Evolutionary conservation across 2,329 filamentous ascomycete genomes (phyloP).

Genomic region (Colletotrichum spinosum): DNA sequence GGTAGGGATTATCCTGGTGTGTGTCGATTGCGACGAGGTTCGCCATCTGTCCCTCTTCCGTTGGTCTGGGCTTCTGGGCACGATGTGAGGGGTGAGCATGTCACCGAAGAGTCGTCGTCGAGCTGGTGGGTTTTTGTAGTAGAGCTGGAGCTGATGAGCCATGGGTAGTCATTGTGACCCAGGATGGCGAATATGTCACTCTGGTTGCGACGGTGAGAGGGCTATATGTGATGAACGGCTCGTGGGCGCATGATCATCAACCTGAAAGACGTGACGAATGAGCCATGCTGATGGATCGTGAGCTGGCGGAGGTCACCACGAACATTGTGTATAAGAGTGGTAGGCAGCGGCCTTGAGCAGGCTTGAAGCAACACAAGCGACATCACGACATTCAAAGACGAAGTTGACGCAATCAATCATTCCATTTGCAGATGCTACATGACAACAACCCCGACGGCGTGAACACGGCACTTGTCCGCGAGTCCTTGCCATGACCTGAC

Average conservation of each 20-base stretch:
- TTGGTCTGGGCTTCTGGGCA: background rate
- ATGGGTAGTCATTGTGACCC: slow-evolving; percentile 6
- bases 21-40: background rate
- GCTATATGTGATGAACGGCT: background rate
- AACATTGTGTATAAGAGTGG: background rate
- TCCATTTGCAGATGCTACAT: slow-evolving; percentile 17
- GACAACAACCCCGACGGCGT: slow-evolving; percentile 3
- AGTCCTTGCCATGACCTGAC: slow-evolving; percentile 6
- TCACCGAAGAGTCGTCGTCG: background rate
- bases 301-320: background rate
- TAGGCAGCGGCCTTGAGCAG: background rate
- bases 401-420: background rate
- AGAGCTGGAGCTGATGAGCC: background rate
- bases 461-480: background rate
- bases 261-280: slow-evolving; percentile 13
- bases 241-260: background rate
- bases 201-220: background rate
- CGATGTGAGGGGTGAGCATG: background rate
- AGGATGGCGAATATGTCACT: background rate
- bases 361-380: background rate
- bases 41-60: background rate
- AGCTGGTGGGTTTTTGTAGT: background rate
- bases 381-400: background rate
- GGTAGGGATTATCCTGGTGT: background rate
- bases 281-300: background rate